Conservation (phyloP, 805 yeast species). For the Candida montana region DNA sequence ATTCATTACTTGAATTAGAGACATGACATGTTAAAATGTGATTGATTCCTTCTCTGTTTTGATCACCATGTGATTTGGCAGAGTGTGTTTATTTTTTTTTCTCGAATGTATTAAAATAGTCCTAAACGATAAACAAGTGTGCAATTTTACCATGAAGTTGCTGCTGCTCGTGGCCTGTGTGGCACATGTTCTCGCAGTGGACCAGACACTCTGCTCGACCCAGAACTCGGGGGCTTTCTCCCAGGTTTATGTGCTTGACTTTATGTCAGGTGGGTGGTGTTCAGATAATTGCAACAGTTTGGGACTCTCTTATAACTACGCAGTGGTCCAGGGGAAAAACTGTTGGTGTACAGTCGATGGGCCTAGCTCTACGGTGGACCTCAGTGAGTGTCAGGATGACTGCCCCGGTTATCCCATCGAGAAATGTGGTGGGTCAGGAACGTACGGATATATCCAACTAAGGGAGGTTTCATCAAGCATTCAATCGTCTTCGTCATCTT, state of each 20-base stretch:
- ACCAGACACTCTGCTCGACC: slow-evolving; percentile 29
- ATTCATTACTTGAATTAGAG: no score
- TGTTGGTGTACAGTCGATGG: slow-evolving; percentile 61
- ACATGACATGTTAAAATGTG: no score
- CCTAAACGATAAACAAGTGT: no score
- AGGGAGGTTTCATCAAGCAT: slow-evolving; percentile 25
- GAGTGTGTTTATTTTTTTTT: no score
- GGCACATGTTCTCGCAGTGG: background rate
- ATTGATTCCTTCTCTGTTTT: no score
- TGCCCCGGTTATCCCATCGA: slow-evolving; percentile 45
- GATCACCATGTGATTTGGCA: no score
- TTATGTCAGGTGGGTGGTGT: slow-evolving; percentile 49
- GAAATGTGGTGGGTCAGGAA: slow-evolving; percentile 39
- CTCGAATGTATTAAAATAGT: background rate
- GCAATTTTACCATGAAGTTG: no score
- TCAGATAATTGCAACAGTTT: slow-evolving; percentile 38
- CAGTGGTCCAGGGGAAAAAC: slow-evolving; percentile 41
- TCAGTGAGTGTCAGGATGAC: slow-evolving; percentile 28
- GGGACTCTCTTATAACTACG: slow-evolving; percentile 38
- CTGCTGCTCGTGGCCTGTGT: background rate
- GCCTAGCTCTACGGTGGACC: slow-evolving; percentile 37
- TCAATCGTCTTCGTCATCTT: slow-evolving; percentile 18
- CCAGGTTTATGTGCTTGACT: slow-evolving; percentile 10
- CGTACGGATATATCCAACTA: slow-evolving; percentile 50
- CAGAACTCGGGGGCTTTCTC: slow-evolving; percentile 33